A percentile compares a stretch with the other conserved stretches of the same genome.
Conservation (phyloP, 768 basidiomycete genomes). For the Xerocomus potaroensis region DNA sequence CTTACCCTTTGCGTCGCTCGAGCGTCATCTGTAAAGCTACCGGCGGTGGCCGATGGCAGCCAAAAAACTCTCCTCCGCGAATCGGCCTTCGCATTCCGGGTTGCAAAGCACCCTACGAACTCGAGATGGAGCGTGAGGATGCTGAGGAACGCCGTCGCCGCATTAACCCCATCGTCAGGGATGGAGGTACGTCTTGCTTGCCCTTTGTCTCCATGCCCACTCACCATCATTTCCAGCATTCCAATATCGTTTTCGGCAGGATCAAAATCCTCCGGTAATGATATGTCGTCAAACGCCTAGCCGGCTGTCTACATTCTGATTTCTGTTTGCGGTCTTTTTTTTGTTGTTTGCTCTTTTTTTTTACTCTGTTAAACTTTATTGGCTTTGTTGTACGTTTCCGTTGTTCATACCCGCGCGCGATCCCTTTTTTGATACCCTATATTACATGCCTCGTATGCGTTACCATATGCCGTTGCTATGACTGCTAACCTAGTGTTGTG, state of each 20-base stretch:
- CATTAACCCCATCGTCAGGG: slow-evolving; percentile 60
- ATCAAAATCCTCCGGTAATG: slow-evolving; percentile 40
- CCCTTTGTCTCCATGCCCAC: slow-evolving; percentile 1
- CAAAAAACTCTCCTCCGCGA: slow-evolving; percentile 45
- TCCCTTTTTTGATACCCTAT: slow-evolving; percentile 16
- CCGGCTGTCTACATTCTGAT: slow-evolving; percentile 57
- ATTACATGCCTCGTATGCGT: slow-evolving; percentile 19
- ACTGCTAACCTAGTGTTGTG: slow-evolving; percentile 1
- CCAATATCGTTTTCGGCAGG: slow-evolving; percentile 57
- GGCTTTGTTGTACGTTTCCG: slow-evolving; percentile 27
- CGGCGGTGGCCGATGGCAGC: slow-evolving; percentile 79
- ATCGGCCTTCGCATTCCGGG: slow-evolving; percentile 56
- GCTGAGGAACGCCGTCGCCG: slow-evolving; percentile 44
- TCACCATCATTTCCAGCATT: slow-evolving; percentile 42
- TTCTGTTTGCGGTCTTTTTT: not conserved
- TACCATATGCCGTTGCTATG: slow-evolving; percentile 16
- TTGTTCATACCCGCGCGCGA: slow-evolving; percentile 15
- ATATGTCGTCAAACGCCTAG: slow-evolving; percentile 46
- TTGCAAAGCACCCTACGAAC: slow-evolving; percentile 61
- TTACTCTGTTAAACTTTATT: slow-evolving; percentile 17
- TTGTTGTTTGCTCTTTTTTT: slow-evolving; percentile 6
- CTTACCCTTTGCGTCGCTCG: slow-evolving; percentile 67
- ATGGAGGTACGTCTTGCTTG: slow-evolving; percentile 40
- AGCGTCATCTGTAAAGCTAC: slow-evolving; percentile 71
- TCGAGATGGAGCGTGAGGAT: slow-evolving; percentile 68